A percentile compares a stretch with the other conserved stretches of the same genome.
Evolutionary conservation across 75 land plant species (phyloP).

Genomic region (Selaginella moellendorffii): DNA sequence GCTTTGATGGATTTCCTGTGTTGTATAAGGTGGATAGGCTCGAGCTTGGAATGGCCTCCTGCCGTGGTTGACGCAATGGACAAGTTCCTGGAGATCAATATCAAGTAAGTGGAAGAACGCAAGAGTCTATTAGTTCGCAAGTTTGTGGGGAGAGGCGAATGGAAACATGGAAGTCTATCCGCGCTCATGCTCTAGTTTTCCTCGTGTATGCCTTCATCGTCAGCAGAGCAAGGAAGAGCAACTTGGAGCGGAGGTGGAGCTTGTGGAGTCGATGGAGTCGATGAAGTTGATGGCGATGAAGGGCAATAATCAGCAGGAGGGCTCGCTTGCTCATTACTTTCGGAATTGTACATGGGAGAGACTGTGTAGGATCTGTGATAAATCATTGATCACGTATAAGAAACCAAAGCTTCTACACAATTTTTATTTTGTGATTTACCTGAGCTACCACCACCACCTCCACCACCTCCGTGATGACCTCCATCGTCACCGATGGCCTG

Average conservation of each 20-base stretch:
- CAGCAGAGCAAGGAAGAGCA: neutral
- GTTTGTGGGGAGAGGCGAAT: neutral
- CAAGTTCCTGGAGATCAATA: constrained; percentile 22
- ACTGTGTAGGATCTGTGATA: no score
- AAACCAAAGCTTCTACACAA: no score
- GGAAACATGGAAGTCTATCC: no score
- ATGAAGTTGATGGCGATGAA: no score
- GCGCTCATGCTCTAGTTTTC: neutral
- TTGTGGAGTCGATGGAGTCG: neutral
- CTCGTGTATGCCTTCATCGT: neutral
- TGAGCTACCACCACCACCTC: no score
- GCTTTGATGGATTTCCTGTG: neutral
- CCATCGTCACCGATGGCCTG: no score
- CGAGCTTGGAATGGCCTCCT: constrained; percentile 31
- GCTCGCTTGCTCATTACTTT: no score
- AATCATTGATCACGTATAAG: no score
- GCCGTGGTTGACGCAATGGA: constrained; percentile 22
- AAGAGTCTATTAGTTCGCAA: neutral
- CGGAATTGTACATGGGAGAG: no score
- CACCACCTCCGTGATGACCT: no score
- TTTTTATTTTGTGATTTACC: no score
- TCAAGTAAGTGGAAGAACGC: neutral
- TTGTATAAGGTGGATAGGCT: constrained; percentile 23
- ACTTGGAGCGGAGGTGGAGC: neutral
- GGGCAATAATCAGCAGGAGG: no score